These are phyloP conservation scores for Russula sp. DNA, from an alignment of 768 basidiomycete species.

Conservation along the genomic window DNA sequence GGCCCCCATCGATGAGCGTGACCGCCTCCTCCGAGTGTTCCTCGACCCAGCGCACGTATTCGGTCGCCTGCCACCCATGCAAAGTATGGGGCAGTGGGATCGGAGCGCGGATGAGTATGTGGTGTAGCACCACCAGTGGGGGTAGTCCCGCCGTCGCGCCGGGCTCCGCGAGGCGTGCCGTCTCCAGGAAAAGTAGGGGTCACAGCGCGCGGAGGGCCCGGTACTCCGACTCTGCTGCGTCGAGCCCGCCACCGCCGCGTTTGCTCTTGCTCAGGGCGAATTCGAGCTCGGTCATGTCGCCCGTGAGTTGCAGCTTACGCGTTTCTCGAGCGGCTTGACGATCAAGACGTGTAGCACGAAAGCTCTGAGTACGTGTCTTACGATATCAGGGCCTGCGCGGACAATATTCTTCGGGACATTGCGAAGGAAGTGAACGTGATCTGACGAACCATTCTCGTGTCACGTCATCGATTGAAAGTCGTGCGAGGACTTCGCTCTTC, in stretches of 20 bases:
- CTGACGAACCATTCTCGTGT: constrained; percentile 62
- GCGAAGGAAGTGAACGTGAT: too few species aligned
- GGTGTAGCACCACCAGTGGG: constrained; percentile 87
- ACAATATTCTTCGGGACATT: not conserved
- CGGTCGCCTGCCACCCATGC: constrained; percentile 92
- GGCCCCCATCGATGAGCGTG: constrained; percentile 75
- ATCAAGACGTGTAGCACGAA: constrained; percentile 94
- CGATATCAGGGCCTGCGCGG: constrained; percentile 40
- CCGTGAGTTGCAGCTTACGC: constrained; percentile 44
- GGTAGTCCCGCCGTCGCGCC: constrained; percentile 69
- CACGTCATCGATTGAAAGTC: constrained; percentile 66
- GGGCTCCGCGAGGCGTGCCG: constrained; percentile 55
- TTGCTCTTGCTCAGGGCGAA: constrained; percentile 62
- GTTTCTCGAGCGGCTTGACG: constrained; percentile 57
- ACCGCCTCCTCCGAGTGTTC: constrained; percentile 82
- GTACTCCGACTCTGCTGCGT: constrained; percentile 85
- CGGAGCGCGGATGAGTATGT: constrained; percentile 85
- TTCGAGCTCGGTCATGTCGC: constrained; percentile 95
- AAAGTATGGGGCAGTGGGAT: constrained; percentile 80
- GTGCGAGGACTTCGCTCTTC: constrained; percentile 66
- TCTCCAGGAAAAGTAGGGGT: constrained; percentile 86
- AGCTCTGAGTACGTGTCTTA: constrained; percentile 71
- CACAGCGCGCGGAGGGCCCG: constrained; percentile 78
- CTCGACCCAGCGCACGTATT: constrained; percentile 94
- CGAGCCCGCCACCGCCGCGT: constrained; percentile 25